Percentiles rank a stretch among this genome's conserved stretches.
phyloP scores from a whole-genome alignment of 768 basidiomycete species.

The Xerocomus brunneocitrinus region DNA sequence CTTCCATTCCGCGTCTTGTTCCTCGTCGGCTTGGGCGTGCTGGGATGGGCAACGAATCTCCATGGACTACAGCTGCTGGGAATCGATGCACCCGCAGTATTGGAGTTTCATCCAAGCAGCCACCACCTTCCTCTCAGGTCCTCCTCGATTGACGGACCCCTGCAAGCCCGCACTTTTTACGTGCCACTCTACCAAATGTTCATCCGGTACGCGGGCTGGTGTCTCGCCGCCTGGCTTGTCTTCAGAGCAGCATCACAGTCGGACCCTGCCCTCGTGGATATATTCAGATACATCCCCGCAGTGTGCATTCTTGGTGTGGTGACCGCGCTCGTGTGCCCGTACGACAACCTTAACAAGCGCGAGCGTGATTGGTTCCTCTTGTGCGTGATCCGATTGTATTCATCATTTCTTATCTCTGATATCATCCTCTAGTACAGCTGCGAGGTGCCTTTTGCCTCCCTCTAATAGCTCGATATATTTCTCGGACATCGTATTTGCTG shows the following conservation, averaged over 20 bases:
- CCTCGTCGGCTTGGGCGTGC: slow-evolving; percentile 71
- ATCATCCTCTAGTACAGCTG: slow-evolving; percentile 49
- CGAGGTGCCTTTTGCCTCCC: slow-evolving; percentile 70
- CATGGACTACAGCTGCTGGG: slow-evolving; percentile 74
- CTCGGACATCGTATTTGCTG: slow-evolving; percentile 89
- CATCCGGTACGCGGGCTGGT: slow-evolving; percentile 54
- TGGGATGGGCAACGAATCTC: slow-evolving; percentile 91
- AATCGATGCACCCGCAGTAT: slow-evolving; percentile 64
- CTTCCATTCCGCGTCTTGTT: slow-evolving; percentile 89
- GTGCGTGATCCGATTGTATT: slow-evolving; percentile 45
- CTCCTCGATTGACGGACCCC: slow-evolving; percentile 15
- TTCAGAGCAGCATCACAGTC: slow-evolving; percentile 61
- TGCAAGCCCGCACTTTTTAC: slow-evolving; percentile 41
- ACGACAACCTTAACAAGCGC: slow-evolving; percentile 56
- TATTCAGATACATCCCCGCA: slow-evolving; percentile 71
- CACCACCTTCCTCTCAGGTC: slow-evolving; percentile 21
- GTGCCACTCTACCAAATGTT: slow-evolving; percentile 65
- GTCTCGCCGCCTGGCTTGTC: slow-evolving; percentile 60
- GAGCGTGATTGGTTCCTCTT: slow-evolving; percentile 75
- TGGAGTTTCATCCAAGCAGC: slow-evolving; percentile 49
- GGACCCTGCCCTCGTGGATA: slow-evolving; percentile 58
- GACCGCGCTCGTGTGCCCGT: slow-evolving; percentile 61
- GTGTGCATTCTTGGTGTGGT: slow-evolving; percentile 57
- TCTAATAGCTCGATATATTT: slow-evolving; percentile 67
- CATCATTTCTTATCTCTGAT: background rate